A percentile compares a stretch with the other conserved stretches of the same genome.
These are phyloP conservation scores for Cladobotryum protrusum DNA, from an alignment of 2,329 filamentous ascomycete species.

Conservation along the genomic window DNA sequence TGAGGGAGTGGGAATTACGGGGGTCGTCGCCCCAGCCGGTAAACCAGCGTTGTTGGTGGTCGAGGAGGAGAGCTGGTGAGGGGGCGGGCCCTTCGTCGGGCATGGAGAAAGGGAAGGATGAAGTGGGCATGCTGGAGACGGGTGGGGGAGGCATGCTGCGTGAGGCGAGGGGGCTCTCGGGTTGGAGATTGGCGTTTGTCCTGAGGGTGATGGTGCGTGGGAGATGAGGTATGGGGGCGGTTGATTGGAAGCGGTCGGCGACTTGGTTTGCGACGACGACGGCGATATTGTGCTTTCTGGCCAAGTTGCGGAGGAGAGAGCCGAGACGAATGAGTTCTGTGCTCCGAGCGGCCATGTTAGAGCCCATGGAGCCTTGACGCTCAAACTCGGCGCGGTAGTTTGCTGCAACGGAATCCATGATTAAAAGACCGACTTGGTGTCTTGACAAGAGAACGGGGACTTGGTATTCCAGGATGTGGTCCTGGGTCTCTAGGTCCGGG, in stretches of 20 bases:
- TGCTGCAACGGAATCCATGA: conserved; percentile 87
- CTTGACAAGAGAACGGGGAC: conserved; percentile 76
- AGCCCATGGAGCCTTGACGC: conserved; percentile 40
- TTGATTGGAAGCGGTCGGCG: conserved; percentile 66
- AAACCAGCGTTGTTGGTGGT: conserved; percentile 92
- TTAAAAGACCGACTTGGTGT: conserved; percentile 70
- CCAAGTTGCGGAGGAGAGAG: conserved; percentile 67
- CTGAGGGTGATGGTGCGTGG: not conserved
- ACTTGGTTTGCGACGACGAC: conserved; percentile 95
- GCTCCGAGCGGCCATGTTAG: conserved; percentile 67
- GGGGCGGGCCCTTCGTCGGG: conserved; percentile 26
- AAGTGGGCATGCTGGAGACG: conserved; percentile 31
- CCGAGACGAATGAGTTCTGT: conserved; percentile 73
- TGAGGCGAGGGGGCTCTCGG: conserved; percentile 45
- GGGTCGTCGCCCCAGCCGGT: conserved; percentile 84
- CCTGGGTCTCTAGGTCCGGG: conserved; percentile 87
- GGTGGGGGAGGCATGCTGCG: conserved; percentile 32
- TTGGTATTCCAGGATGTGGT: conserved; percentile 90
- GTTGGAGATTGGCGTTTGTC: not conserved
- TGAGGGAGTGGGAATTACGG: conserved; percentile 44
- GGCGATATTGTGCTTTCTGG: conserved; percentile 66
- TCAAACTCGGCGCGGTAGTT: conserved; percentile 94
- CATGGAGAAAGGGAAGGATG: conserved; percentile 32
- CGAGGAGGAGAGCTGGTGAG: conserved; percentile 59
- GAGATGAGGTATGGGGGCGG: not conserved